These are phyloP conservation scores for Hanseniaspora valbyensis DNA, from an alignment of 805 yeast species.

Conservation along the genomic window DNA sequence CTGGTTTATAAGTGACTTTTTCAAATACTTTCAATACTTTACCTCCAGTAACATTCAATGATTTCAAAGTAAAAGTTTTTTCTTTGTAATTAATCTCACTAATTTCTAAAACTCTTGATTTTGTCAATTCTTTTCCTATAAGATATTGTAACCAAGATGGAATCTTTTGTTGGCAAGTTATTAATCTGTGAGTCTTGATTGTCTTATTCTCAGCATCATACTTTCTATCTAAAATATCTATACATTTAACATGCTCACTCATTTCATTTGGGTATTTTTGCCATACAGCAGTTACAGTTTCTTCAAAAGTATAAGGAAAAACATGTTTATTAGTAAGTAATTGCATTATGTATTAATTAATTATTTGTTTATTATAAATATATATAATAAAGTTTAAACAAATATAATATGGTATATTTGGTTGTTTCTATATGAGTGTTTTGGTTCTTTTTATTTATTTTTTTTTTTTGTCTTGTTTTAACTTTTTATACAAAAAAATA, in stretches of 20 bases:
- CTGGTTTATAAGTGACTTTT: slow-evolving; percentile 72
- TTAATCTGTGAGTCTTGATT: slow-evolving; percentile 71
- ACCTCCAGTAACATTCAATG: slow-evolving; percentile 76
- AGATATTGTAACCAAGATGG: slow-evolving; percentile 69
- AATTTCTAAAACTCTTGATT: slow-evolving; percentile 78
- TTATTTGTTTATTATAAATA: not conserved
- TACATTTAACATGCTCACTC: slow-evolving; percentile 86
- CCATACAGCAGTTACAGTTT: slow-evolving; percentile 95
- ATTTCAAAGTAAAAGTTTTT: slow-evolving; percentile 62
- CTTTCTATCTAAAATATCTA: slow-evolving; percentile 73
- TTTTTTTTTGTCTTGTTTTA: no score
- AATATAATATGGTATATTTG: no score
- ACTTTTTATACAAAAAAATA: no score
- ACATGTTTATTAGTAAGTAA: slow-evolving; percentile 58
- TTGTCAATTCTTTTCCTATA: slow-evolving; percentile 55
- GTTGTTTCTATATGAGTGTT: no score
- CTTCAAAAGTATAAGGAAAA: slow-evolving; percentile 84
- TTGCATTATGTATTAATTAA: slow-evolving; percentile 43
- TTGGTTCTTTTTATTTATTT: no score
- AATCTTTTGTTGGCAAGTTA: slow-evolving; percentile 76
- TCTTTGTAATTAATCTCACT: slow-evolving; percentile 64
- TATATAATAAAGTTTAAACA: no score
- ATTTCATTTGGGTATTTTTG: slow-evolving; percentile 90
- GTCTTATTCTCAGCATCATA: slow-evolving; percentile 42
- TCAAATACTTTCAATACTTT: slow-evolving; percentile 70